Evolutionary conservation across 768 basidiomycete species (phyloP), one percentile per base, ranked within the genome.

Genomic region (Xerocomellus chrysenteron): DNA sequence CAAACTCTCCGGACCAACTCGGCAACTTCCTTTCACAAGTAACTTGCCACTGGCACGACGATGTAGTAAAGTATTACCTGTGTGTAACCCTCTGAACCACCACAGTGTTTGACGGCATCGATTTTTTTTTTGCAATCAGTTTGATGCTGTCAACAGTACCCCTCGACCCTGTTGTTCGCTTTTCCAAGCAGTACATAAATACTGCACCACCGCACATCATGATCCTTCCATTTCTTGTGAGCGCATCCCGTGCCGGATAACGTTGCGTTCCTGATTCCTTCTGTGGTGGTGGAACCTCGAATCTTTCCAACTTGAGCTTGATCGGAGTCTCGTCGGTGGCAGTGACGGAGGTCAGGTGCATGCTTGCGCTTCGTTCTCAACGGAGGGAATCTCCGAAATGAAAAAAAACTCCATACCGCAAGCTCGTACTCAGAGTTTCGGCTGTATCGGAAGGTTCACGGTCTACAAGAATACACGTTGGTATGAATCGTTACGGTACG

Each of bases 161-260:
- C 52, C 51, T 48, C 37, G 40, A 51, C 63, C 57, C 62, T 64
- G 50, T 28, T 64, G 50, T 28, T 16, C 28, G 30, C 39, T 40
- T 41, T 37, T 35, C 43, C 43, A 5, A 24, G n/a, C 36, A 17
- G 16, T 16, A 12, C 36, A 36, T 19, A 26, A 6, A 13, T 32
- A 32, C 39, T 24, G 17, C 30, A 10, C 19, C 17, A 39, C 35
- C 16, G 46, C 14, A 12, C 47, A 42, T 42, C 41, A 42, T 42
- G 41, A 42, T 42, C 43, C 58, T 60, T 61, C 54, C 63, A 50
- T 56, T 56, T 35, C 41, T n/a, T 42, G 21, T 39, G 17, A 41
- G 41, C 54, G 26, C 17, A 33, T 17, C 32, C 14, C 16, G 4
- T 7, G n/a, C 32, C 21, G 28, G 51, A 43, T 40, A 26, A 16